phyloP scores from a whole-genome alignment of 2,329 filamentous ascomycete species.

The Fusarium secorum region DNA sequence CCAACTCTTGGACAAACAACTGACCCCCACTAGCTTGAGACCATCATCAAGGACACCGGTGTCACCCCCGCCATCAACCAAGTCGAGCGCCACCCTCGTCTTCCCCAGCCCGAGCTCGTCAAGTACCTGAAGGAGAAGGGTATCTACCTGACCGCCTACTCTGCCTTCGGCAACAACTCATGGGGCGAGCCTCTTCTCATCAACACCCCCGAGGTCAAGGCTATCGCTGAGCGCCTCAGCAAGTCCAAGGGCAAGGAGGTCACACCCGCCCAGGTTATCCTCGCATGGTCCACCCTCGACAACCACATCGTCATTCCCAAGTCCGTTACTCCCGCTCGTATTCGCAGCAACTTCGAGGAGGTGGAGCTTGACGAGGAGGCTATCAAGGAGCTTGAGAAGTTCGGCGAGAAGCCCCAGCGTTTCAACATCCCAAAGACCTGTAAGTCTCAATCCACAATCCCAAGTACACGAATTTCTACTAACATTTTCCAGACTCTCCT shows the following conservation, averaged over 20 bases:
- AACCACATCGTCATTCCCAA: conserved; percentile 79
- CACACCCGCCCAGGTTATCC: conserved; percentile 56
- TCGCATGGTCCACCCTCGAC: conserved; percentile 66
- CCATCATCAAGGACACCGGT: conserved; percentile 64
- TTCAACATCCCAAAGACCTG: conserved; percentile 56
- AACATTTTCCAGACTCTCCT: conserved; percentile 52
- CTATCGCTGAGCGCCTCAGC: conserved; percentile 59
- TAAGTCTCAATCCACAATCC: conserved; percentile 39
- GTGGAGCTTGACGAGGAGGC: conserved; percentile 67
- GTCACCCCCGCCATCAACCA: conserved; percentile 71
- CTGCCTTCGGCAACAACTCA: conserved; percentile 59
- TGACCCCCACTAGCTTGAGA: conserved; percentile 53
- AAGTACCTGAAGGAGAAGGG: conserved; percentile 68
- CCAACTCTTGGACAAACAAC: neutral
- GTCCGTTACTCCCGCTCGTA: conserved; percentile 72
- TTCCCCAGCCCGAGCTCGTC: conserved; percentile 64
- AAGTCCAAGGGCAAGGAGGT: conserved; percentile 48
- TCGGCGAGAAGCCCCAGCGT: conserved; percentile 61
- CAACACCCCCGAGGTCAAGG: conserved; percentile 63
- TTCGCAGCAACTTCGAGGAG: conserved; percentile 74
- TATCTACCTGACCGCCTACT: conserved; percentile 74
- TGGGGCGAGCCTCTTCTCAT: conserved; percentile 60
- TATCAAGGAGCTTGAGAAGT: conserved; percentile 66
- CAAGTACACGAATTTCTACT: neutral
- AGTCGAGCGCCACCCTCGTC: conserved; percentile 72